phyloP scores from a whole-genome alignment of 2,329 filamentous ascomycete genomes.

The Phialophora tarda region DNA sequence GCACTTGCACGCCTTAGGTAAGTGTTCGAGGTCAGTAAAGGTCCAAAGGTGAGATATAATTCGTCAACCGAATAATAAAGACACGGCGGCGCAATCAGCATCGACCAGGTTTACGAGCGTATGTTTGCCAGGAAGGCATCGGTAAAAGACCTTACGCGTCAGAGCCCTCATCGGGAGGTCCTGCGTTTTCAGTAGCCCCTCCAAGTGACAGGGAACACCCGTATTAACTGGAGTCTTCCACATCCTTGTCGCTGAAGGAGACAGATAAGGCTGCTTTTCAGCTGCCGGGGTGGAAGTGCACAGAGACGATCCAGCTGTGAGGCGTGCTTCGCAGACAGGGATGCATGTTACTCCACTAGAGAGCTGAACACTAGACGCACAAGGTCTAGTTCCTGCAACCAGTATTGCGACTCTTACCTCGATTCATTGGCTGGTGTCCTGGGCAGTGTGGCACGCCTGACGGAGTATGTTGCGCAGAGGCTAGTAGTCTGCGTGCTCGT shows the following conservation, averaged over 20 bases:
- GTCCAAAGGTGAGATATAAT: background rate
- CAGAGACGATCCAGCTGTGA: background rate
- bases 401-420: background rate
- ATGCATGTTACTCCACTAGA: background rate
- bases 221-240: background rate
- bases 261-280: background rate
- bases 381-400: background rate
- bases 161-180: background rate
- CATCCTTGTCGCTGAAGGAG: too few relatives aligned
- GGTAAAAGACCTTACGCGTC: background rate
- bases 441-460: constrained; percentile 5
- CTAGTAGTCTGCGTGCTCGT: background rate
- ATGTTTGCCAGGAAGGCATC: background rate
- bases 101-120: background rate
- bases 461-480: background rate
- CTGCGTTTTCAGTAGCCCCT: background rate
- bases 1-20: constrained; percentile 1
- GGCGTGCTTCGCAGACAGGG: background rate
- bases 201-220: background rate
- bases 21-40: background rate
- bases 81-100: background rate
- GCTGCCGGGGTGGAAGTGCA: background rate
- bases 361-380: background rate
- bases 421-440: constrained; percentile 4
- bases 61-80: background rate